These are phyloP conservation scores for Lithohypha guttulata DNA, from an alignment of 2,329 filamentous ascomycete genomes.

Conservation along the genomic window DNA sequence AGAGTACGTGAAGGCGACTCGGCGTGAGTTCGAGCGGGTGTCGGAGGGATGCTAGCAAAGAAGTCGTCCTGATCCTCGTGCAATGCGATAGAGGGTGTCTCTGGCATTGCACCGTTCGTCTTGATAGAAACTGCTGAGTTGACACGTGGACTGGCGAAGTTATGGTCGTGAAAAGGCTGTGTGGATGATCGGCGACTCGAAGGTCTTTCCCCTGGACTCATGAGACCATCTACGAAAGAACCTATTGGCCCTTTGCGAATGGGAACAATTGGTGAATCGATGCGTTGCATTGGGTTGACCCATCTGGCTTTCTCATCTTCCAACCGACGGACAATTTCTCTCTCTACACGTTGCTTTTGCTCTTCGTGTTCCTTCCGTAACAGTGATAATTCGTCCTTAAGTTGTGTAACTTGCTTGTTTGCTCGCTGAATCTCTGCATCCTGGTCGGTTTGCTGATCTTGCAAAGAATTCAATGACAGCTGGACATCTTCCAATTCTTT, in stretches of 20 bases:
- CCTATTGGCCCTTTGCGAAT: conserved; percentile 27
- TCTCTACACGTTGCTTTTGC: conserved; percentile 49
- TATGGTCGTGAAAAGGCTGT: conserved; percentile 30
- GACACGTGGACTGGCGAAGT: conserved; percentile 33
- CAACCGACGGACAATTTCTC: conserved; percentile 46
- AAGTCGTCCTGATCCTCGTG: conserved; percentile 40
- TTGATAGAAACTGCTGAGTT: conserved; percentile 34
- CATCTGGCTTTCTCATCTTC: conserved; percentile 56
- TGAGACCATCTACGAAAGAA: conserved; percentile 25
- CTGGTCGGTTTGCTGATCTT: conserved; percentile 51
- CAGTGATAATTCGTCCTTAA: conserved; percentile 54
- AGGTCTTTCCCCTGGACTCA: conserved; percentile 27
- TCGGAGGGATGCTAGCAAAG: conserved; percentile 25
- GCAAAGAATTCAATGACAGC: conserved; percentile 30
- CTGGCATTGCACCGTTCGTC: conserved; percentile 30
- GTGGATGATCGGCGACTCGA: conserved; percentile 32
- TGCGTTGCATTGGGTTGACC: conserved; percentile 35
- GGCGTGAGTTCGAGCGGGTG: conserved; percentile 19
- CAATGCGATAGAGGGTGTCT: conserved; percentile 37
- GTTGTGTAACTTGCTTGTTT: conserved; percentile 31
- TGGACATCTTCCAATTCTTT: conserved; percentile 67
- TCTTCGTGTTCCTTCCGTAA: conserved; percentile 45
- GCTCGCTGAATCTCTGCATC: conserved; percentile 46
- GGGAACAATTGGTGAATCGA: conserved; percentile 33
- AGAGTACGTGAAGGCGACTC: conserved; percentile 45